phyloP scores from a whole-genome alignment of 2,329 filamentous ascomycete genomes.

The Fonsecaea multimorphosa region DNA sequence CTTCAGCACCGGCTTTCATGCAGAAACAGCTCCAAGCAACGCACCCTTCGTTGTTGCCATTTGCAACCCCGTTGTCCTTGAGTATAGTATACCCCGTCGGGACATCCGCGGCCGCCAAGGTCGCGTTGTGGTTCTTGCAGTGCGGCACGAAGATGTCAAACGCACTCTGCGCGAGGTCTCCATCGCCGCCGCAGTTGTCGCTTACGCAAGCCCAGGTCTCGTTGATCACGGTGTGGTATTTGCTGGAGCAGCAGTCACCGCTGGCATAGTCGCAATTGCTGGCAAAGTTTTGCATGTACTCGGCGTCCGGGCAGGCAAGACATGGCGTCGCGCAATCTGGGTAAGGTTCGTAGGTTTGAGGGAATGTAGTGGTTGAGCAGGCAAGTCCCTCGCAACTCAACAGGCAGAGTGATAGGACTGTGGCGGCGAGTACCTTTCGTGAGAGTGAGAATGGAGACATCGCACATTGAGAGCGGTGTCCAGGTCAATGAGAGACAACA shows the following conservation, averaged over 20 bases:
- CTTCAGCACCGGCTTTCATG: no score
- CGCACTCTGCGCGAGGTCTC: not conserved
- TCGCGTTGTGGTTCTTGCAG: not conserved
- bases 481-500: no score
- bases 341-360: constrained; percentile 4
- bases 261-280: constrained; percentile 8
- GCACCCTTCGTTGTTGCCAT: no score
- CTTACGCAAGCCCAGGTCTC: not conserved
- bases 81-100: constrained; percentile 1
- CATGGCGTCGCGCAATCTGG: constrained; percentile 8
- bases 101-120: not conserved
- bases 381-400: no score
- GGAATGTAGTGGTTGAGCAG: constrained; percentile 2
- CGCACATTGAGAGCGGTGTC: no score
- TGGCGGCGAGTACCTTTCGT: no score
- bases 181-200: constrained; percentile 1
- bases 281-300: constrained; percentile 9
- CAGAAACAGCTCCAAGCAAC: no score
- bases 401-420: no score
- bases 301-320: constrained; percentile 12
- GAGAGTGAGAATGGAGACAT: not conserved
- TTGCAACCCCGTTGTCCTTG: no score
- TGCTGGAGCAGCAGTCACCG: constrained; percentile 7
- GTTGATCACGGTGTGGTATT: constrained; percentile 4
- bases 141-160: constrained; percentile 1